Conservation (phyloP, 225 moss, liverwort and hornwort genomes). For the Physcomitrellopsis africana region DNA sequence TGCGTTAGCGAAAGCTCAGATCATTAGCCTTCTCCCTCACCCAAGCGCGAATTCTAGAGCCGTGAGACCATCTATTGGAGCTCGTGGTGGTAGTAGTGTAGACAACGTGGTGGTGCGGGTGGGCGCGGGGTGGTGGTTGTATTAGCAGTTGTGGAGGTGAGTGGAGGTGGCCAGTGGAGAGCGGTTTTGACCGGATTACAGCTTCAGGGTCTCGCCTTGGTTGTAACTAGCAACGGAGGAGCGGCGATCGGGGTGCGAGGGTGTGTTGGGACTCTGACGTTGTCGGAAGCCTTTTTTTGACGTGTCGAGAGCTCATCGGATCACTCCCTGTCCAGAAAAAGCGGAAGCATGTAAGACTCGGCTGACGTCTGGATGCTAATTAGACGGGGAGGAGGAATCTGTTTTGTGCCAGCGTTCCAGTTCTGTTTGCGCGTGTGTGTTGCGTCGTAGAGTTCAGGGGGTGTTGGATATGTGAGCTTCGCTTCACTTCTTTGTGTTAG, state of each 20-base stretch:
- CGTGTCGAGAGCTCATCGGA: constrained; percentile 42
- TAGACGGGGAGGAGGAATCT: constrained; percentile 23
- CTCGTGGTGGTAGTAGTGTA: no score
- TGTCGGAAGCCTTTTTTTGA: constrained; percentile 46
- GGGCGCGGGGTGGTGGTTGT: no score
- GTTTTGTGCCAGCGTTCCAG: neutral
- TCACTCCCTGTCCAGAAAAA: constrained; percentile 24
- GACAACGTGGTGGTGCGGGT: no score
- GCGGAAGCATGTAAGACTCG: constrained; percentile 29
- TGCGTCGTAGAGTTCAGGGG: neutral
- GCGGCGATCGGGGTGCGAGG: neutral
- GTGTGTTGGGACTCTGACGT: constrained; percentile 24
- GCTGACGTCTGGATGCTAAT: neutral
- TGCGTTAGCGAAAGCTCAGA: no score
- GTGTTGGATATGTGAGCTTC: neutral
- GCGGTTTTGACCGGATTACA: neutral
- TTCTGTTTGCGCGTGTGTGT: neutral
- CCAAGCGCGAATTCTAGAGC: no score
- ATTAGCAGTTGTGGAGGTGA: no score
- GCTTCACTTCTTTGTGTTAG: neutral
- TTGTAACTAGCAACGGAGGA: neutral
- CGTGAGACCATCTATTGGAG: no score
- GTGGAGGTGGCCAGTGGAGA: no score
- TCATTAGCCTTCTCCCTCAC: no score
- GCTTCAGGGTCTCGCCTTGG: neutral